Evolutionary conservation across 345 rosid genomes (phyloP).

Genomic region (Noccaea caerulescens): DNA sequence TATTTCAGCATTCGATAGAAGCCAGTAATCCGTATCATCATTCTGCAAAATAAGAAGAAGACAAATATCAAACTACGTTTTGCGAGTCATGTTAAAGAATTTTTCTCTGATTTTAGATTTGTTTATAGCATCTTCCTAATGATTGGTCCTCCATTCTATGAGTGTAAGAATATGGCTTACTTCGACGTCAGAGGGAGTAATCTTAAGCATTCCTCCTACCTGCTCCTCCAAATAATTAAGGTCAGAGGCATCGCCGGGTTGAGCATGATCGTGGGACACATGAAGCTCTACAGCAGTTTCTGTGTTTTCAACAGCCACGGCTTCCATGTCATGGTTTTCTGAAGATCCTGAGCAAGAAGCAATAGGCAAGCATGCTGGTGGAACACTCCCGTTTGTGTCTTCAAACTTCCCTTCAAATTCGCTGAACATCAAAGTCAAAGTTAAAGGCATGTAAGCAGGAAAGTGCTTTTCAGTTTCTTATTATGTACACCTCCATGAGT

Average conservation of each 20-base stretch:
- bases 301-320: constrained; percentile 45
- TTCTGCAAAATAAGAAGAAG: constrained; percentile 55
- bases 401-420: constrained; percentile 93
- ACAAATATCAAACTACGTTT: neutral
- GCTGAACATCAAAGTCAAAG: constrained; percentile 48
- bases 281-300: constrained; percentile 52
- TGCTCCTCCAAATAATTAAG: constrained; percentile 67
- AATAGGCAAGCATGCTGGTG: constrained; percentile 53
- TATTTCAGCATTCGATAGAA: constrained; percentile 74
- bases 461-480: neutral
- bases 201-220: constrained; percentile 88
- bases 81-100: neutral
- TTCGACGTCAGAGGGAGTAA: constrained; percentile 78
- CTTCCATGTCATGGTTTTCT: constrained; percentile 57
- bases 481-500: constrained; percentile 10
- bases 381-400: constrained; percentile 65
- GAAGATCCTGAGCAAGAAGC: constrained; percentile 67
- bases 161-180: constrained; percentile 54
- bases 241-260: constrained; percentile 52
- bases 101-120: neutral
- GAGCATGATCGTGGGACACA: constrained; percentile 45
- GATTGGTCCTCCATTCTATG: neutral
- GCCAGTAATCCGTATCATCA: constrained; percentile 83
- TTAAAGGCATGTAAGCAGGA: constrained; percentile 12
- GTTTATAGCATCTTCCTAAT: neutral